Evolutionary conservation across 345 rosid species (phyloP), one percentile per base, ranked within the genome.

Genomic region (Clausena lansium): DNA sequence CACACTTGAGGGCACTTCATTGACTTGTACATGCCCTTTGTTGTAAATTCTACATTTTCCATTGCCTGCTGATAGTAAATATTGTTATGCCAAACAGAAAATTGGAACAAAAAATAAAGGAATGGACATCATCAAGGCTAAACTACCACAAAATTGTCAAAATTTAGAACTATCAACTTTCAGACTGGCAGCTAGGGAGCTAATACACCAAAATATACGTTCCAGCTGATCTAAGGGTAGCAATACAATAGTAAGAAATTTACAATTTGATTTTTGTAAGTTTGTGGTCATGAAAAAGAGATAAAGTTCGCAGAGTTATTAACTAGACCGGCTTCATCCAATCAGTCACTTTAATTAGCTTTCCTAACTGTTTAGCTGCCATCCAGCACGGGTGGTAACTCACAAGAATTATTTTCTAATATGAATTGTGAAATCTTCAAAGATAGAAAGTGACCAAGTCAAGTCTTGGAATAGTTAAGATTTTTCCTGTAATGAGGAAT

Each of bases 1-100:
- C 97, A 92, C 32, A 93, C 98, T 79, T 86, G 89, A 38, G 97
- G 94, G 65, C 82, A 86, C 74, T 82, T 88, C 24, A 93, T 92
- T 50, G 97, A 89, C 78, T 82, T 84, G 79, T 67, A 79, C 91
- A 87, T 92, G 27, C 87, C 93, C 33, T 70, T 82, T 66, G 88
- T 50, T 7, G 94, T 92, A 20, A 76, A 69, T 80, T 79, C 83
- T 33, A 92, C 4, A 28, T 80, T 84, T 66, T 88, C 89, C 75
- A 76, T 24, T 63, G 79, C 86, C 93, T 91, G 84, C 77, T 75
- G 25, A 76, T 28, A 63, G 64, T 45, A 24, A 0, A 61, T 13
- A 64, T 39, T 19, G 71, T 39, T 20, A 25, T 32, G 20, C 11
- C 58, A 35, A 33, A 9, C 15, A 52, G 55, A 35, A 66, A 52